Evolutionary conservation across 306 rosid genomes (phyloP).

Genomic region (Glycine tomentella): DNA sequence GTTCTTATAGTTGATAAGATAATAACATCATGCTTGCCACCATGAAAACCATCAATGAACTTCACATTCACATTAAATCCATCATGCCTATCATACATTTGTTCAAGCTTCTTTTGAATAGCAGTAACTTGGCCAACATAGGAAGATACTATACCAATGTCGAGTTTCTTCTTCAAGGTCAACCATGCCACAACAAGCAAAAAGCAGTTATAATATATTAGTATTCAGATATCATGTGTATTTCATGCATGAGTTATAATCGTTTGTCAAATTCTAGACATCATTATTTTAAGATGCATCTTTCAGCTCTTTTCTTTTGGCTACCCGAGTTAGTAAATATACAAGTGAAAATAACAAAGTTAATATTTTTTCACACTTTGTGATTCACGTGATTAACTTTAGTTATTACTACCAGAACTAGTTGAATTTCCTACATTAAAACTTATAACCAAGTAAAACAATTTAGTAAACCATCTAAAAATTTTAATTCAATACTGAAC

Average conservation of each 20-base stretch:
- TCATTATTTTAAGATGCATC: background rate
- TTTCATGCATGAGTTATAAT: too few relatives aligned
- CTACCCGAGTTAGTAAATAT: background rate
- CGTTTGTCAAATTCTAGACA: too few relatives aligned
- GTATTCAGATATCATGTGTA: background rate
- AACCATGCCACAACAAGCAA: constrained; percentile 52
- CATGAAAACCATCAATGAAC: constrained; percentile 80
- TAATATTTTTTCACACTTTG: background rate
- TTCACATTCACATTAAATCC: constrained; percentile 68
- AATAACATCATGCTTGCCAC: constrained; percentile 70
- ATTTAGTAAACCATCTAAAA: background rate
- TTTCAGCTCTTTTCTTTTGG: background rate
- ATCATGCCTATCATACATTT: background rate
- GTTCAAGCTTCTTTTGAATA: constrained; percentile 52
- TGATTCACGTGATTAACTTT: too few relatives aligned
- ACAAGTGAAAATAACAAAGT: background rate
- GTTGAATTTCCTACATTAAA: background rate
- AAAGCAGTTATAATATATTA: background rate
- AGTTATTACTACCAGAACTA: background rate
- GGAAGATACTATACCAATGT: constrained; percentile 72
- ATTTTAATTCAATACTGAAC: background rate
- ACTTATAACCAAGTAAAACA: background rate
- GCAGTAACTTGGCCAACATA: constrained; percentile 69
- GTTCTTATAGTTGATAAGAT: constrained; percentile 77
- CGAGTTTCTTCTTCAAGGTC: constrained; percentile 37